Percentiles rank a stretch among this genome's conserved stretches.
These are phyloP conservation scores for Sextonia rubra DNA, from an alignment of 164 flowering plant species.

Conservation along the genomic window DNA sequence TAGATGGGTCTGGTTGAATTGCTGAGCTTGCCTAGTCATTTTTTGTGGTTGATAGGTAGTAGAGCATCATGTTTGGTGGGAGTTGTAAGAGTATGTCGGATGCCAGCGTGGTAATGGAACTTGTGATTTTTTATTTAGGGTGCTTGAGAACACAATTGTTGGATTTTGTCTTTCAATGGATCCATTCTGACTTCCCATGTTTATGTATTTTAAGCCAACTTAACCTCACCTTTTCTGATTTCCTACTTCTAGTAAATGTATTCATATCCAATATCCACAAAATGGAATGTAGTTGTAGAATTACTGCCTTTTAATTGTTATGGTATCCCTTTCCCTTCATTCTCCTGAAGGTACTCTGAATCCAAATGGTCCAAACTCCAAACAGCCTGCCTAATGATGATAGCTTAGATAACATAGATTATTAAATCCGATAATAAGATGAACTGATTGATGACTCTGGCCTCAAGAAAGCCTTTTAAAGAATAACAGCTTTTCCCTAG, in stretches of 20 bases:
- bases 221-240: background rate
- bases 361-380: background rate
- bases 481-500: too few species aligned
- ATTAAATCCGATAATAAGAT: too few species aligned
- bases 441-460: too few species aligned
- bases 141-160: background rate
- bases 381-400: background rate
- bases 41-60: too few species aligned
- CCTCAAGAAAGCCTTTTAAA: too few species aligned
- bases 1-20: too few species aligned
- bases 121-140: background rate
- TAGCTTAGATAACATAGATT: too few species aligned
- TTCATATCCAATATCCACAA: background rate
- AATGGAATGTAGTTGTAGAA: background rate
- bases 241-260: background rate
- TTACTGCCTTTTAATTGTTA: background rate
- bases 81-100: background rate
- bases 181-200: background rate
- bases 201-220: background rate
- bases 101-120: background rate
- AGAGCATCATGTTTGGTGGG: background rate
- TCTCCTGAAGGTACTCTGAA: background rate
- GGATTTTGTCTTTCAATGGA: background rate
- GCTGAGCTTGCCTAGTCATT: too few species aligned
- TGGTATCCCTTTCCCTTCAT: background rate